These are phyloP conservation scores for Lactifluus rugatus DNA, from an alignment of 768 basidiomycete genomes.

Conservation along the genomic window DNA sequence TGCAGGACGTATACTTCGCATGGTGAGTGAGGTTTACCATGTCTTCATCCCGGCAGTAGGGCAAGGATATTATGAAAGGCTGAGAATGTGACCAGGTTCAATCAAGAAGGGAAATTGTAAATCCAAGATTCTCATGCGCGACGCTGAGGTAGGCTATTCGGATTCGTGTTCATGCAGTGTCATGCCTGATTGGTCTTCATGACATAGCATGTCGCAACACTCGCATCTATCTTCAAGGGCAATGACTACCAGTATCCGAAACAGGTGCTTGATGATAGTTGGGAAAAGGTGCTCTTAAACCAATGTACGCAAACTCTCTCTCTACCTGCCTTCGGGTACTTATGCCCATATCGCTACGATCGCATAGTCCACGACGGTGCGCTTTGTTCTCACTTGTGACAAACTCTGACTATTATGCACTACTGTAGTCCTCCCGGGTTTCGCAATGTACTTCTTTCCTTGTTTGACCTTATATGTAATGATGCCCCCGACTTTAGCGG, in stretches of 20 bases:
- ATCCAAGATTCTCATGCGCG: constrained; percentile 86
- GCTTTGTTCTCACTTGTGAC: constrained; percentile 17
- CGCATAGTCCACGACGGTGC: constrained; percentile 69
- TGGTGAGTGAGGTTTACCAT: too few species aligned
- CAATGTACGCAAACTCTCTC: constrained; percentile 49
- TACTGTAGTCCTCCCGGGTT: too few species aligned
- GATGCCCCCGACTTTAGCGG: constrained; percentile 39
- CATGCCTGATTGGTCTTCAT: background rate
- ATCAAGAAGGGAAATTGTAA: constrained; percentile 90
- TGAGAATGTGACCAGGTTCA: constrained; percentile 1
- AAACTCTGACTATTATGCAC: background rate
- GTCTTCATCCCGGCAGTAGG: too few species aligned
- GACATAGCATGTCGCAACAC: constrained; percentile 53
- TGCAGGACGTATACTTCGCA: constrained; percentile 94
- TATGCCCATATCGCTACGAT: background rate
- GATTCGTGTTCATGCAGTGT: background rate
- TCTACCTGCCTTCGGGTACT: background rate
- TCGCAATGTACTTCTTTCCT: too few species aligned
- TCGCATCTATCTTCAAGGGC: constrained; percentile 55
- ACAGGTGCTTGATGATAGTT: constrained; percentile 64
- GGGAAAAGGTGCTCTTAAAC: constrained; percentile 89
- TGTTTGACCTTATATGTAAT: background rate
- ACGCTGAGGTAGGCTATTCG: constrained; percentile 66
- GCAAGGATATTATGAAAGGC: constrained; percentile 24
- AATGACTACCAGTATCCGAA: constrained; percentile 72